Base-by-base conservation (phyloP, 75 land plant species). In the Pinus albicaulis region DNA sequence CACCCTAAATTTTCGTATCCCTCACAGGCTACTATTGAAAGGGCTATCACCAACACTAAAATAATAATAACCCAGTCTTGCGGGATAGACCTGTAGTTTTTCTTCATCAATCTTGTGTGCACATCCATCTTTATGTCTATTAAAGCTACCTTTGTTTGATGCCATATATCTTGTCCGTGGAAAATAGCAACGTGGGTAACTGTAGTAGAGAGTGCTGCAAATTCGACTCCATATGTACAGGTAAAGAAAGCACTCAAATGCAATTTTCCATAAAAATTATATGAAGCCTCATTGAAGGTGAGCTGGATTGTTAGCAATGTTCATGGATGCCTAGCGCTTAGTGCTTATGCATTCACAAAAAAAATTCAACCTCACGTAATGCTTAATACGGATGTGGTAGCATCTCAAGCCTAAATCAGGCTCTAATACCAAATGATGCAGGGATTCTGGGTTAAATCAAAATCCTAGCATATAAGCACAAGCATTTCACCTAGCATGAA, bases 161-260 rank as follows among this genome's bases (percentile, higher is more conserved):
- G 28, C 90, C 88, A 90, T n/a, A 81, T 85, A n/a, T 80, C 63
- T 59, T 76, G 86, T 65, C 95, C 95, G 76, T 93, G 77, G 79
- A 90, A 91, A 65, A 89, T 85, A 2, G 72, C 79, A 34, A 93
- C 91, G 80, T 93, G 95, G 24, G 88, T 70, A 20, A 90, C 10
- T 0, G 93, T 88, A 13, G 95, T 87, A 7, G 89, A 73, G 28
- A 88, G 68, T 11, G 80, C 72, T n/a, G 91, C 93, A 31, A 93
- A 93, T 77, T 91, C 83, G 0, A 91, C 7, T 0, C 95, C 95
- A 69, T 91, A 93, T 11, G 83, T 25, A 17, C 60, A 59, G 1
- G 65, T 82, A 38, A 91, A 91, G 74, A 88, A 82, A 25, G 84
- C 76, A 77, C 91, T 89, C 22, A 93, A 58, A 55, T 92, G 58